Base-by-base conservation (phyloP, 1,284 basidiomycete genomes). In the Anthracocystis walkeri region DNA sequence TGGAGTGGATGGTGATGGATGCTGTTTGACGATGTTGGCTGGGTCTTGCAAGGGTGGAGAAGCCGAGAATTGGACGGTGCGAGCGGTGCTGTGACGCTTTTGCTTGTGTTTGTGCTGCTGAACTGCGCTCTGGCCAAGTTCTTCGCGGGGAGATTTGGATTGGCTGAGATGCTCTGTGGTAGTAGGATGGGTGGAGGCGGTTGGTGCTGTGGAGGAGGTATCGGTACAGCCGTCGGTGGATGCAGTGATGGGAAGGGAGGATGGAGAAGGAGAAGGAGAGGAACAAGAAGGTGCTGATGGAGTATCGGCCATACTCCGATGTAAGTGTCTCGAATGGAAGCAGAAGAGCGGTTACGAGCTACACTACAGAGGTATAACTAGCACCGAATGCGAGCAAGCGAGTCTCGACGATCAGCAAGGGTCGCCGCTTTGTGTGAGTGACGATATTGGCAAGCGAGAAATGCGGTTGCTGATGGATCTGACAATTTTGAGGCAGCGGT, bases 281-380 rank as follows among this genome's bases (percentile, higher is more conserved):
- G 56, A 27, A 20, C 20, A 31, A 16, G 35, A 38, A 38, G 58
- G 23, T 54, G 41, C 46, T 33, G 29, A n/a, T 31, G 58, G 31
- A 35, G 7, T 44, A 35, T 65, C 57, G 67, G 54, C 41, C 67
- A 70, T 70, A 49, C 62, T 65, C 67, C 61, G 61, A 60, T 21
- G 40, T 5, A n/a, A 49, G 7, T n/a, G 29, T 31, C 18, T 25
- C 35, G 35, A 38, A 38, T 38, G 12, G 5, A 16, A 38, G 35
- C 12, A 14, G 45, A 33, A 25, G 35, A 27, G 21, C 23, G 14
- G 23, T 35, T 25, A 42, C 41, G 14, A n/a, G 11, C 14, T 33
- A 33, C 29, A 29, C 33, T 14, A 14, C 35, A 38, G 35, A 38
- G 35, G 35, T 38, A 33, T 11, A 2, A 14, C 33, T 16, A 38